Evolutionary conservation across 2,329 filamentous ascomycete species (phyloP).

Genomic region (Verticillium dahliae): DNA sequence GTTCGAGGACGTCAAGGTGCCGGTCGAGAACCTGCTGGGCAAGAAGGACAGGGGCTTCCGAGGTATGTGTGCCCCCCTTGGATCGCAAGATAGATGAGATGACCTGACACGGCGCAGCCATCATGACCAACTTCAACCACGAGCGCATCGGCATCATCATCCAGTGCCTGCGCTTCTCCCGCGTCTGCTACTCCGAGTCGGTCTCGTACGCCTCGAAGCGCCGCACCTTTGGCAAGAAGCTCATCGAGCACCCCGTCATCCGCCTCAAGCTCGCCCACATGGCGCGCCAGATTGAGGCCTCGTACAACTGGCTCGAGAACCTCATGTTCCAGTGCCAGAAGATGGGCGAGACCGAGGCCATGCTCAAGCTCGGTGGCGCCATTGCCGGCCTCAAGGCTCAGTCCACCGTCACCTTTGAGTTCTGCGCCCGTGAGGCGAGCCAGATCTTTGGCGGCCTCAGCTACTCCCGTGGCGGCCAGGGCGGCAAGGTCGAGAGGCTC

Average conservation of each 20-base stretch:
- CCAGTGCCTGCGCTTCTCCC: constrained; percentile 89
- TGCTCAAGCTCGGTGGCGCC: constrained; percentile 89
- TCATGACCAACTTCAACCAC: constrained; percentile 99
- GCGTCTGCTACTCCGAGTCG: constrained; percentile 94
- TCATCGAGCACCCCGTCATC: constrained; percentile 96
- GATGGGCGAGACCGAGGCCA: constrained; percentile 93
- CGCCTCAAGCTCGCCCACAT: constrained; percentile 97
- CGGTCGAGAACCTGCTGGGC: constrained; percentile 96
- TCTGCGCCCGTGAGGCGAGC: constrained; percentile 90
- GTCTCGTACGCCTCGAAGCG: constrained; percentile 98
- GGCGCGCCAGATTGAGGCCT: constrained; percentile 95
- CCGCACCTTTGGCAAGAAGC: constrained; percentile 89
- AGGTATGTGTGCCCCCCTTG: constrained; percentile 33
- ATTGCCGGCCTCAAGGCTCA: constrained; percentile 95
- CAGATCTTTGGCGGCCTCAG: constrained; percentile 96
- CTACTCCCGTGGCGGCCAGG: constrained; percentile 90
- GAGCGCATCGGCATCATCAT: constrained; percentile 98
- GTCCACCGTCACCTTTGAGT: constrained; percentile 90
- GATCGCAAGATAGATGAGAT: background rate
- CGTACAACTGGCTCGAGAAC: constrained; percentile 95
- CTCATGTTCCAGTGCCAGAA: constrained; percentile 86
- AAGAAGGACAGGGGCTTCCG: constrained; percentile 98
- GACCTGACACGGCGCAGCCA: constrained; percentile 47
- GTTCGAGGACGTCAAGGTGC: constrained; percentile 98
- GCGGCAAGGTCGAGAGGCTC: constrained; percentile 87